Percentiles rank a stretch among this genome's conserved stretches.
phyloP scores from a whole-genome alignment of 805 yeast genomes.

The Ogataea thermomethanolica region DNA sequence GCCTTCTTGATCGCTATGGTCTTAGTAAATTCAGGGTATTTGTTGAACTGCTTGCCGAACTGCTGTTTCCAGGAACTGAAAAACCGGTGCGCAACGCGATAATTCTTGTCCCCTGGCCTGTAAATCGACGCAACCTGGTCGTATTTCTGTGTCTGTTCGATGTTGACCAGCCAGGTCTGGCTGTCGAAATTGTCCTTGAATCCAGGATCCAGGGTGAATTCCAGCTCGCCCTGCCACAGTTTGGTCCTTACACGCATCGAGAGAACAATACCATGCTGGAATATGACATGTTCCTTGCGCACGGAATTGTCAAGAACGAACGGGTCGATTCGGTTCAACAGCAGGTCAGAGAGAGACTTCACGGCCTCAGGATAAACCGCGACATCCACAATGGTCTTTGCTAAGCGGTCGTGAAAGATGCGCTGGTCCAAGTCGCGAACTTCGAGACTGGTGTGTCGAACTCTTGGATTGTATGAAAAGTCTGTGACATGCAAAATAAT shows the following conservation, averaged over 20 bases:
- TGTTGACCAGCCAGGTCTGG: slow-evolving; percentile 4
- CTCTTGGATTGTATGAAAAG: slow-evolving; percentile 11
- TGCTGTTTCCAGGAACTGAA: slow-evolving; percentile 2
- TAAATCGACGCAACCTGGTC: slow-evolving; percentile 2
- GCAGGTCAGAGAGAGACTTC: not conserved
- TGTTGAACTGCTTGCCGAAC: not conserved
- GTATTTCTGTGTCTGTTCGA: not conserved
- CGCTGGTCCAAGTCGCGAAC: not conserved
- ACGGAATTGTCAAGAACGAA: not conserved
- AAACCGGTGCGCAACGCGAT: not conserved
- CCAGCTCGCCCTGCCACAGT: slow-evolving; percentile 5
- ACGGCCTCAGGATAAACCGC: slow-evolving; percentile 6
- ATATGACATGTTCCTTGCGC: too few relatives aligned
- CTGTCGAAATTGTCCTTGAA: not conserved
- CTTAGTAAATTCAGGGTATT: not conserved
- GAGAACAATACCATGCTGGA: slow-evolving; percentile 5
- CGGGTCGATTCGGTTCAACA: not conserved
- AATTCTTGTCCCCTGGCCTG: not conserved
- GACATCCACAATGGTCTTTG: slow-evolving; percentile 7
- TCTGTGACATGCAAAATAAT: slow-evolving; percentile 24
- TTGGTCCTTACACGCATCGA: slow-evolving; percentile 12
- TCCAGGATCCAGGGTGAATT: slow-evolving; percentile 11
- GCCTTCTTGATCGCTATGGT: not conserved
- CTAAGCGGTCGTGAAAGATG: not conserved
- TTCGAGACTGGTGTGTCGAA: slow-evolving; percentile 2